These are phyloP conservation scores for Salmacisia buchloeana DNA, from an alignment of 1,284 basidiomycete genomes.

Conservation along the genomic window DNA sequence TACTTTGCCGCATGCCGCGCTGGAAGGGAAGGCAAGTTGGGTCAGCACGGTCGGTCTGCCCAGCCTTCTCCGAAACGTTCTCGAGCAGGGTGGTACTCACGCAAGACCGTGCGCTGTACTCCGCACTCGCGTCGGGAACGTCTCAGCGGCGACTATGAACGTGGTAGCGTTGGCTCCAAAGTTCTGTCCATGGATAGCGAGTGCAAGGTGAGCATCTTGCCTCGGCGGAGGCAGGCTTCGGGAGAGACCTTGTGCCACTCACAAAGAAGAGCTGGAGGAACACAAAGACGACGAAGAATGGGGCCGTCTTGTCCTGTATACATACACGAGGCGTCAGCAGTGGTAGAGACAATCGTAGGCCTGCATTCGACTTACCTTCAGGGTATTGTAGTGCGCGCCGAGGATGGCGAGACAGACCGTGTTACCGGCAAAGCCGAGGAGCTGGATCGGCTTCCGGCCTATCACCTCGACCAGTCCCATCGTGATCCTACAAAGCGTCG, in stretches of 20 bases:
- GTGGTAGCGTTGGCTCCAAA: slow-evolving; percentile 71
- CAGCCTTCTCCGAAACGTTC: not conserved
- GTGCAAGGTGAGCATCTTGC: not conserved
- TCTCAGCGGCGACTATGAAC: slow-evolving; percentile 64
- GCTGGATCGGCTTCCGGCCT: slow-evolving; percentile 49
- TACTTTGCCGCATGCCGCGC: slow-evolving; percentile 53
- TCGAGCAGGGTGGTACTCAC: not conserved
- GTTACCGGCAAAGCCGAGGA: slow-evolving; percentile 45
- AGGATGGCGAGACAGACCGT: slow-evolving; percentile 48
- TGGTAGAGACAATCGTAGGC: not conserved
- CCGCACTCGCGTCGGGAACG: slow-evolving; percentile 68
- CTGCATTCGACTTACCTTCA: slow-evolving; percentile 14
- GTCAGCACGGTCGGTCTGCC: not conserved
- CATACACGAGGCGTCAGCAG: slow-evolving; percentile 43
- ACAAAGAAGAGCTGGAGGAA: slow-evolving; percentile 8
- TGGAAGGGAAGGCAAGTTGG: not conserved
- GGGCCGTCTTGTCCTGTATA: slow-evolving; percentile 54
- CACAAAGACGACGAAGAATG: slow-evolving; percentile 70
- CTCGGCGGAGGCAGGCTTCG: not conserved
- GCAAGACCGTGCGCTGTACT: slow-evolving; percentile 53
- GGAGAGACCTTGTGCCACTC: not conserved
- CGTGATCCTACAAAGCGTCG: slow-evolving; percentile 21
- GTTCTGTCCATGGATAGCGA: slow-evolving; percentile 9
- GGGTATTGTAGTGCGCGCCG: slow-evolving; percentile 38
- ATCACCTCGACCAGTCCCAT: slow-evolving; percentile 36